These are phyloP conservation scores for Stromatinia cepivora DNA, from an alignment of 2,329 filamentous ascomycete genomes.

Conservation along the genomic window DNA sequence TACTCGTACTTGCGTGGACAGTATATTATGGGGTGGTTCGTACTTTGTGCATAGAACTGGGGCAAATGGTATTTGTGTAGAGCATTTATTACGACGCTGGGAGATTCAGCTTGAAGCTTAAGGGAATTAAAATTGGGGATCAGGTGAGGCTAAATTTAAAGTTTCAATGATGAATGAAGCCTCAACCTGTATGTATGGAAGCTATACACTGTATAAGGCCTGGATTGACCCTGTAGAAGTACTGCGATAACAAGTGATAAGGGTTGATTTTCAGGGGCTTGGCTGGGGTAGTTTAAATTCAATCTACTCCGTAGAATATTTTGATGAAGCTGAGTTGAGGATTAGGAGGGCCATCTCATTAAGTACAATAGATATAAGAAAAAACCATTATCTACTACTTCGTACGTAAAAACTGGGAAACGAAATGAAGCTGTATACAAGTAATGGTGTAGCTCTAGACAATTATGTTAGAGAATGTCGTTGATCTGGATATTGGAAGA, in stretches of 20 bases:
- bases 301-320: background rate
- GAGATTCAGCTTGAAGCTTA: background rate
- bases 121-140: constrained; percentile 1
- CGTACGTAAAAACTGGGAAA: background rate
- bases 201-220: background rate
- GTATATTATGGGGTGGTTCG: background rate
- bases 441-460: background rate
- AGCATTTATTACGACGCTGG: constrained; percentile 15
- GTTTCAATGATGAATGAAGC: background rate
- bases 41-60: background rate
- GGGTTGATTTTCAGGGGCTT: constrained; percentile 8
- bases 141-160: background rate
- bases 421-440: background rate
- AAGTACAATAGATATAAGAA: background rate
- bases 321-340: background rate
- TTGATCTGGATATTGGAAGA: background rate
- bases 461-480: background rate
- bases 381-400: background rate
- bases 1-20: background rate
- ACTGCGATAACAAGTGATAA: constrained; percentile 14
- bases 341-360: background rate
- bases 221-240: background rate
- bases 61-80: background rate
- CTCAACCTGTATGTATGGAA: too few species aligned
- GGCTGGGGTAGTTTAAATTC: background rate